A percentile compares a stretch with the other conserved stretches of the same genome.
Evolutionary conservation across 2,329 filamentous ascomycete genomes (phyloP).

Genomic region (Alternaria solani): DNA sequence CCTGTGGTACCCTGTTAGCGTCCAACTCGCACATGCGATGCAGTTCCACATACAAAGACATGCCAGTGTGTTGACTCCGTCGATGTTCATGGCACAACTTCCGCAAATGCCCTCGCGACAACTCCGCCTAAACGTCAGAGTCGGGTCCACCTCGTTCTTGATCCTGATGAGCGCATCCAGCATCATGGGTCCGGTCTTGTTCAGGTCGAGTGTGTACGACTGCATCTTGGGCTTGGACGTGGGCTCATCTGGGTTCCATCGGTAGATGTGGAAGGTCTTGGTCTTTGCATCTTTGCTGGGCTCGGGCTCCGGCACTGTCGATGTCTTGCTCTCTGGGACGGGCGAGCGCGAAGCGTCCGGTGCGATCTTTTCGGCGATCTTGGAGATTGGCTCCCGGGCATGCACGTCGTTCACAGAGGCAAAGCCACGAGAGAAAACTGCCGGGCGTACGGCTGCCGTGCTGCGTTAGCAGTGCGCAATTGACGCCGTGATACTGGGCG

Average conservation of each 20-base stretch:
- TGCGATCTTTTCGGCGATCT: conserved; percentile 39
- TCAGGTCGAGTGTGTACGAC: conserved; percentile 91
- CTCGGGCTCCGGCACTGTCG: conserved; percentile 69
- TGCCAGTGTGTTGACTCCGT: conserved; percentile 96
- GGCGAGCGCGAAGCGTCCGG: conserved; percentile 38
- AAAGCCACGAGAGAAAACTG: conserved; percentile 49
- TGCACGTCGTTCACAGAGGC: conserved; percentile 49
- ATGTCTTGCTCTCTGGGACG: conserved; percentile 62
- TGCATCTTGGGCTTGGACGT: conserved; percentile 95
- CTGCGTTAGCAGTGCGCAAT: conserved; percentile 39
- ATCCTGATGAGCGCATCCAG: conserved; percentile 95
- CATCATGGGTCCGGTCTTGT: conserved; percentile 99
- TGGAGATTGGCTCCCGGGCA: conserved; percentile 46
- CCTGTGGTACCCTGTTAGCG: conserved; percentile 61
- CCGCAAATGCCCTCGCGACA: conserved; percentile 99
- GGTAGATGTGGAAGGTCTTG: conserved; percentile 98
- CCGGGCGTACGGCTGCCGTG: conserved; percentile 44
- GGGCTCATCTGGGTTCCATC: conserved; percentile 95
- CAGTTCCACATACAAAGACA: conserved; percentile 81
- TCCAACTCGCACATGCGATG: background rate
- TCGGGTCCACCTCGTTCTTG: conserved; percentile 99
- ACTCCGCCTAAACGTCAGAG: conserved; percentile 92
- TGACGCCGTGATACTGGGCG: conserved; percentile 12
- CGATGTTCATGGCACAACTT: conserved; percentile 99
- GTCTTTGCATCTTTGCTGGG: conserved; percentile 66